phyloP scores from a whole-genome alignment of 768 basidiomycete genomes.

The Sarcodon sp. region DNA sequence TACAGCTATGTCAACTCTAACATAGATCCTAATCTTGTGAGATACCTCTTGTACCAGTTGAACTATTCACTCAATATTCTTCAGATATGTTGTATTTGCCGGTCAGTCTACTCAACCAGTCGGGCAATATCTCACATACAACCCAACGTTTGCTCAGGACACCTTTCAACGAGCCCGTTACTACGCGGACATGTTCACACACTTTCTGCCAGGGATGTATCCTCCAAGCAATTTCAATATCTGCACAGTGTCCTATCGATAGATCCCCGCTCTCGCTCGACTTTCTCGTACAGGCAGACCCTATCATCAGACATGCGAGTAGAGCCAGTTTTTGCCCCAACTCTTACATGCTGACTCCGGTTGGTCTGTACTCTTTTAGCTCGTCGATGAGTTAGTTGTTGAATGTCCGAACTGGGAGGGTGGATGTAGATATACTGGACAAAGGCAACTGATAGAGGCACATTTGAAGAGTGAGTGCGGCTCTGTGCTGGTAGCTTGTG shows the following conservation, averaged over 20 bases:
- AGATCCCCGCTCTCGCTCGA: slow-evolving; percentile 46
- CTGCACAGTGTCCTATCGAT: slow-evolving; percentile 75
- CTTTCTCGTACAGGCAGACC: slow-evolving; percentile 57
- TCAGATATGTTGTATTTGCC: slow-evolving; percentile 72
- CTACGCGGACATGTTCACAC: slow-evolving; percentile 65
- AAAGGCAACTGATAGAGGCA: slow-evolving; percentile 49
- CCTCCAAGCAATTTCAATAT: slow-evolving; percentile 48
- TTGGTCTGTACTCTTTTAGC: slow-evolving; percentile 23
- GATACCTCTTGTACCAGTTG: slow-evolving; percentile 10
- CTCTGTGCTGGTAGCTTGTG: slow-evolving; percentile 41
- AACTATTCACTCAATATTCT: slow-evolving; percentile 1
- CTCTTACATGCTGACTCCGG: slow-evolving; percentile 3
- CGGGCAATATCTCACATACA: slow-evolving; percentile 1
- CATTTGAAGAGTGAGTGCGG: slow-evolving; percentile 54
- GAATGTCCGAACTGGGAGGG: slow-evolving; percentile 48
- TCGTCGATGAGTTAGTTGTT: slow-evolving; percentile 74
- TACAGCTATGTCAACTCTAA: slow-evolving; percentile 50
- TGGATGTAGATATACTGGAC: slow-evolving; percentile 52
- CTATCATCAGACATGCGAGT: slow-evolving; percentile 65
- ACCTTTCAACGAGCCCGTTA: slow-evolving; percentile 68
- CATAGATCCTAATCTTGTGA: slow-evolving; percentile 50
- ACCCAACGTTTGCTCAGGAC: slow-evolving; percentile 24
- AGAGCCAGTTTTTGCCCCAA: neutral
- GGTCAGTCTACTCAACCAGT: slow-evolving; percentile 21
- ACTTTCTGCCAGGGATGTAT: slow-evolving; percentile 86